These are phyloP conservation scores for Reutealis trisperma DNA, from an alignment of 345 rosid species.

Conservation along the genomic window DNA sequence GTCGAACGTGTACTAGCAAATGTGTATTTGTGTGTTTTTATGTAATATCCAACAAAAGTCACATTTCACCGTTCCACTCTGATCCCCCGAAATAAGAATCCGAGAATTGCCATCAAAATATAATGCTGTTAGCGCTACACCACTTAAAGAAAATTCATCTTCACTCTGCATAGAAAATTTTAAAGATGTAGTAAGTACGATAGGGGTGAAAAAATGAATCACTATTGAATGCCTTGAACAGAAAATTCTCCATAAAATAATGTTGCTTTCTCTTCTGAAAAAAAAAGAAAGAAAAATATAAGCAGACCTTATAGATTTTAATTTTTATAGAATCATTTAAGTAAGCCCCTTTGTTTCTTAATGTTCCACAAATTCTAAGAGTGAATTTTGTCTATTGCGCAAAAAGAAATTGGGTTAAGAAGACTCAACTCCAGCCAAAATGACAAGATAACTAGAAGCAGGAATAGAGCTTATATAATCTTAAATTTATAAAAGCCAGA, in stretches of 20 bases:
- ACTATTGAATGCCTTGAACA: background rate
- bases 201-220: background rate
- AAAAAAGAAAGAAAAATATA: too few species aligned
- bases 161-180: slow-evolving; percentile 54
- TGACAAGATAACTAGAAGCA: too few species aligned
- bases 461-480: too few species aligned
- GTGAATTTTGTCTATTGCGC: background rate
- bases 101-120: slow-evolving; percentile 55
- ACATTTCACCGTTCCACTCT: slow-evolving; percentile 63
- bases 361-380: background rate
- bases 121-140: slow-evolving; percentile 62
- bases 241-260: background rate
- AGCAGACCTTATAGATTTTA: too few species aligned
- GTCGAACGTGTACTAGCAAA: background rate
- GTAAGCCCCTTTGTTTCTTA: too few species aligned
- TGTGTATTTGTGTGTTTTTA: background rate
- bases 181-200: background rate
- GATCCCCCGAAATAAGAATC: slow-evolving; percentile 79
- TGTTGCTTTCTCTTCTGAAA: background rate
- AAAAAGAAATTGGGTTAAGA: too few species aligned
- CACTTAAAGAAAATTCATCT: slow-evolving; percentile 62
- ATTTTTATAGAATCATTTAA: too few species aligned
- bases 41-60: slow-evolving; percentile 3
- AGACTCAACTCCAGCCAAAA: too few species aligned
- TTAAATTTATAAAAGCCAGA: too few species aligned